phyloP scores from a whole-genome alignment of 768 basidiomycete species.

The Suillus hirtellus region DNA sequence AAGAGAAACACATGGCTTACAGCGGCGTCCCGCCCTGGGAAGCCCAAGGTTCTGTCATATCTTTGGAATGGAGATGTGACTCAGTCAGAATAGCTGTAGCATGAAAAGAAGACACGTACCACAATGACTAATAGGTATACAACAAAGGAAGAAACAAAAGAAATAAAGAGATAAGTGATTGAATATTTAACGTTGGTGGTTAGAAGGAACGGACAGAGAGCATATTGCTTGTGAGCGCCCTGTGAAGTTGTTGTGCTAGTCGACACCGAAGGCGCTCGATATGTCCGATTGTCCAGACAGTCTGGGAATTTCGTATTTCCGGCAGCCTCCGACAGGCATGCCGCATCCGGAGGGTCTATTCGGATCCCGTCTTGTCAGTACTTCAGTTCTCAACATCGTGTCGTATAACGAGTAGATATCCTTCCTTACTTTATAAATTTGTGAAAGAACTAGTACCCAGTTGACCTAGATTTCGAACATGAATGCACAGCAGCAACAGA shows the following conservation, averaged over 20 bases:
- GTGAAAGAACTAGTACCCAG: too few relatives aligned
- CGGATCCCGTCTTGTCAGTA: too few relatives aligned
- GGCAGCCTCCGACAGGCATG: too few relatives aligned
- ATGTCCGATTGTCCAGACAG: background rate
- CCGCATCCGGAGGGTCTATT: too few relatives aligned
- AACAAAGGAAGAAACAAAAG: background rate
- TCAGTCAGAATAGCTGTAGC: background rate
- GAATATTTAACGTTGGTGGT: conserved; percentile 5
- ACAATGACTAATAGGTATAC: background rate
- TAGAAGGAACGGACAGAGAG: background rate
- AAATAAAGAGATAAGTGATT: conserved; percentile 6
- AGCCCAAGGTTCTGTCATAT: conserved; percentile 30
- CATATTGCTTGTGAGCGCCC: conserved; percentile 1
- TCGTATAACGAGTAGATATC: too few relatives aligned
- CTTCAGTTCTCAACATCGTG: too few relatives aligned
- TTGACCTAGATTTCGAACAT: too few relatives aligned
- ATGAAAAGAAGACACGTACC: background rate
- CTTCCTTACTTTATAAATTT: too few relatives aligned
- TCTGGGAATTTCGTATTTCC: too few relatives aligned
- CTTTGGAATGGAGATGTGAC: conserved; percentile 5
- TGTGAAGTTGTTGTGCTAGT: conserved; percentile 10
- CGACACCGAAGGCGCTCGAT: conserved; percentile 17
- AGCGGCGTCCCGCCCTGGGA: conserved; percentile 12
- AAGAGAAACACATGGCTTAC: conserved; percentile 20
- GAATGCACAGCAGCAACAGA: too few relatives aligned